Evolutionary conservation across 1,139 yeast species (phyloP).

Genomic region (Spathaspora sp.): DNA sequence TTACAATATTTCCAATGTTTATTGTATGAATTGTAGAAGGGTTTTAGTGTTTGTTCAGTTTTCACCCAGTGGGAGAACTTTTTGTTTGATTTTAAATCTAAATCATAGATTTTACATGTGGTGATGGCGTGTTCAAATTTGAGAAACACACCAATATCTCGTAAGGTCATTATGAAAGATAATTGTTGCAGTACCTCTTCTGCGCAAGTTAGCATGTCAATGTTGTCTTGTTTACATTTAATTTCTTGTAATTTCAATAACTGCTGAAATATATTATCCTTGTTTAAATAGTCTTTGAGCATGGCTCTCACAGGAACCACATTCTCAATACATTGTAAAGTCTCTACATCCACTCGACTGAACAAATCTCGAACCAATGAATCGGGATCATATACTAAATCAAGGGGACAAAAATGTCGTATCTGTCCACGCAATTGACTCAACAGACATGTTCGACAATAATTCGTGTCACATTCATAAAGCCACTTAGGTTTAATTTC

Average conservation of each 20-base stretch:
- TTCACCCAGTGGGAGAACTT: constrained; percentile 46
- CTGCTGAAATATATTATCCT: constrained; percentile 38
- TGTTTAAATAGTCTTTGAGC: constrained; percentile 29
- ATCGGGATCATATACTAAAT: constrained; percentile 29
- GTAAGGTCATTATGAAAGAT: constrained; percentile 51
- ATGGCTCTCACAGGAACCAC: constrained; percentile 30
- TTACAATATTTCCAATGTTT: constrained; percentile 39
- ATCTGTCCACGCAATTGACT: constrained; percentile 32
- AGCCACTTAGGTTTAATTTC: constrained; percentile 52
- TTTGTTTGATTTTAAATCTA: constrained; percentile 42
- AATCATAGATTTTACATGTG: constrained; percentile 43
- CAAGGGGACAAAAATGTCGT: constrained; percentile 48
- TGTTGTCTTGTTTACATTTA: constrained; percentile 25
- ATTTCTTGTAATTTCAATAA: constrained; percentile 38
- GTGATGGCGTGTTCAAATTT: constrained; percentile 38
- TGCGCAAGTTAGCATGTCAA: constrained; percentile 32
- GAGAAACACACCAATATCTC: constrained; percentile 55
- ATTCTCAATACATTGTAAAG: constrained; percentile 18
- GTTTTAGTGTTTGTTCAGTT: constrained; percentile 33
- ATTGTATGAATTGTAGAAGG: constrained; percentile 36
- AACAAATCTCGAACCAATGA: constrained; percentile 40
- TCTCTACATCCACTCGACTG: constrained; percentile 23
- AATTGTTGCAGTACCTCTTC: constrained; percentile 47
- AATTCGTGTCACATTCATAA: constrained; percentile 40
- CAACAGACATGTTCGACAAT: constrained; percentile 48